Percentiles rank a stretch among this genome's conserved stretches.
Evolutionary conservation across 1,139 yeast species (phyloP).

Genomic region (Yamadazyma trypodendri): DNA sequence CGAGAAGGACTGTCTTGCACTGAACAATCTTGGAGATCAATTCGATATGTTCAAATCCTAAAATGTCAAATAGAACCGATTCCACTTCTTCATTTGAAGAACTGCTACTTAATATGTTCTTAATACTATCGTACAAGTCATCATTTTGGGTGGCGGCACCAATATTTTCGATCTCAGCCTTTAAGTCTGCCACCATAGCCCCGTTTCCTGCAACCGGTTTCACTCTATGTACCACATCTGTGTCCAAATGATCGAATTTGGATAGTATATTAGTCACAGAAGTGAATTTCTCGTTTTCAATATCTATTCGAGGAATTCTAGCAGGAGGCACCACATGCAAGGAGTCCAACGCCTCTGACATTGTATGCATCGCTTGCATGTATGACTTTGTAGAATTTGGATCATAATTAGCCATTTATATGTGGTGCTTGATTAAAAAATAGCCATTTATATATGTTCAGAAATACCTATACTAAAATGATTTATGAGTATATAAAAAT

Average conservation of each 20-base stretch:
- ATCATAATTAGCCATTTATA: conserved; percentile 25
- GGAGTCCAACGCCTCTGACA: conserved; percentile 46
- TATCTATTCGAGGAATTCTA: conserved; percentile 33
- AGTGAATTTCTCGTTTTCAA: conserved; percentile 27
- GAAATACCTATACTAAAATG: too few relatives aligned
- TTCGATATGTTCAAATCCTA: conserved; percentile 86
- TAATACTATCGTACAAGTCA: conserved; percentile 25
- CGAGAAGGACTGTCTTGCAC: conserved; percentile 35
- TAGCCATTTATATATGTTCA: too few relatives aligned
- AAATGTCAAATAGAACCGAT: conserved; percentile 65
- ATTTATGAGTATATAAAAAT: too few relatives aligned
- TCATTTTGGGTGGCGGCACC: conserved; percentile 23
- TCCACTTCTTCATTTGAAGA: conserved; percentile 63
- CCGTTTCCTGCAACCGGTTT: conserved; percentile 14
- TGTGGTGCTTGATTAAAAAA: neutral
- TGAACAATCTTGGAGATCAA: conserved; percentile 66
- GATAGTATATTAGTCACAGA: conserved; percentile 28
- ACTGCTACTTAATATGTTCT: conserved; percentile 26
- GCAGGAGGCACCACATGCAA: conserved; percentile 24
- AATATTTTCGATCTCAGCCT: conserved; percentile 28
- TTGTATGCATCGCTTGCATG: conserved; percentile 73
- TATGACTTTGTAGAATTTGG: conserved; percentile 71
- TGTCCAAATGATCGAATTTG: conserved; percentile 31
- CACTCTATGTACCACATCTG: conserved; percentile 31
- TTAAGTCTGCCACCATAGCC: conserved; percentile 20